These are phyloP conservation scores for Gastrodia elata DNA, from an alignment of 106 monocot species.

Conservation along the genomic window DNA sequence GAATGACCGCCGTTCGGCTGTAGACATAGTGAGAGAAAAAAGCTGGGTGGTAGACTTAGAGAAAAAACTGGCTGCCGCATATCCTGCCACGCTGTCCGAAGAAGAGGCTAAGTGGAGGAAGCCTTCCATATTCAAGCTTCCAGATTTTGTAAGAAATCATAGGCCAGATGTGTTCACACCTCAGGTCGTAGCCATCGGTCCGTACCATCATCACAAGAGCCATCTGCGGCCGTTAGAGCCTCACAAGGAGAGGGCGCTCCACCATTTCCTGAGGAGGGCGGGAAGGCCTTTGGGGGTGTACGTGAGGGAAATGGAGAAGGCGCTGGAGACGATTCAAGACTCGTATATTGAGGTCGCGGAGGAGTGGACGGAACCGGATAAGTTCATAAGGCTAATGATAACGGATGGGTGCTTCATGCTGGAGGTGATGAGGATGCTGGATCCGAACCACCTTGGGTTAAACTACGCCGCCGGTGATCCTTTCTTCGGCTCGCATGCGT, in stretches of 20 bases:
- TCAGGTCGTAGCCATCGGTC: constrained; percentile 2
- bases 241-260: constrained; percentile 26
- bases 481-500: constrained; percentile 42
- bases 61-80: neutral
- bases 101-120: neutral
- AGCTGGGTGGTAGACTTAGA: constrained; percentile 3
- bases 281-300: constrained; percentile 11
- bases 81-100: neutral
- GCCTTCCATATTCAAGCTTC: constrained; percentile 1
- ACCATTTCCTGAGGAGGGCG: constrained; percentile 15
- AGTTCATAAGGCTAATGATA: constrained; percentile 18
- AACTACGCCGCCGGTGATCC: constrained; percentile 46
- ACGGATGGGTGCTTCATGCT: constrained; percentile 32
- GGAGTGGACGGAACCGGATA: neutral
- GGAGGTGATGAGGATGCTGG: constrained; percentile 15
- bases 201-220: constrained; percentile 17
- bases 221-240: constrained; percentile 20
- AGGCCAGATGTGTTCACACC: neutral
- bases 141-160: neutral
- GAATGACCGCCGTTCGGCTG: neutral
- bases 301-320: constrained; percentile 5
- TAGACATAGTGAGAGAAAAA: neutral
- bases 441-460: neutral
- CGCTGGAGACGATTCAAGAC: constrained; percentile 11
- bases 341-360: constrained; percentile 14